phyloP scores from a whole-genome alignment of 1,284 basidiomycete genomes.

The Flammula alnicola region DNA sequence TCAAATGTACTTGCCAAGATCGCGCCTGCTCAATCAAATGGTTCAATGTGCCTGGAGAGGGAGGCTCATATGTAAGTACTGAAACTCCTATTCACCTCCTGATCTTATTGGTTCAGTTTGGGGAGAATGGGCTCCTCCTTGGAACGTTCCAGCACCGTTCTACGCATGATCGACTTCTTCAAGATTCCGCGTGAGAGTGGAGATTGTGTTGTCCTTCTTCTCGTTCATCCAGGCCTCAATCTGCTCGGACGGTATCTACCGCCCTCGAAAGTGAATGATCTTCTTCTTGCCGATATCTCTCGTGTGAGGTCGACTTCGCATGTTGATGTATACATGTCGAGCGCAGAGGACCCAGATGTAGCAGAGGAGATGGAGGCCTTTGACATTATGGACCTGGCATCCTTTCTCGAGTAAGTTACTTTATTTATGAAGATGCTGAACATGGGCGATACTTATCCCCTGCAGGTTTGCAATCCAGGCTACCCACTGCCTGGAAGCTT shows the following conservation, averaged over 20 bases:
- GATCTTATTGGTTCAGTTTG: constrained; percentile 42
- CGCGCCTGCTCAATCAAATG: constrained; percentile 69
- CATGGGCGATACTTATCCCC: background rate
- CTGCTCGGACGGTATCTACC: constrained; percentile 69
- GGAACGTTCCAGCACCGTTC: constrained; percentile 55
- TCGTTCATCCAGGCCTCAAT: constrained; percentile 70
- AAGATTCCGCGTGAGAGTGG: constrained; percentile 65
- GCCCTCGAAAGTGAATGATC: constrained; percentile 65
- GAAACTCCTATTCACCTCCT: background rate
- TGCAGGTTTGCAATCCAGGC: constrained; percentile 72
- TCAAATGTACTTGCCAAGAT: constrained; percentile 73
- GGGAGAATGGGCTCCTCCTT: constrained; percentile 52
- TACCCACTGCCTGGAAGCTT: constrained; percentile 67
- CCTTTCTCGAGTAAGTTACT: constrained; percentile 65
- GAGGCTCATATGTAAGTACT: constrained; percentile 69
- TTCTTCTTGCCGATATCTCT: constrained; percentile 61
- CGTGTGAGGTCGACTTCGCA: constrained; percentile 47
- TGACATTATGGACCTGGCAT: constrained; percentile 75
- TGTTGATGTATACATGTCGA: constrained; percentile 56
- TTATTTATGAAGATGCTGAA: background rate
- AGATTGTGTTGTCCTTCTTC: constrained; percentile 66
- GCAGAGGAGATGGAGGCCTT: constrained; percentile 60
- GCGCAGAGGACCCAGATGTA: constrained; percentile 49
- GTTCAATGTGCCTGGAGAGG: constrained; percentile 70
- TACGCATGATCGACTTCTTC: constrained; percentile 67